Percentiles rank a stretch among this genome's conserved stretches.
phyloP scores from a whole-genome alignment of 2,329 filamentous ascomycete species.

The Nannizziopsis barbatae region DNA sequence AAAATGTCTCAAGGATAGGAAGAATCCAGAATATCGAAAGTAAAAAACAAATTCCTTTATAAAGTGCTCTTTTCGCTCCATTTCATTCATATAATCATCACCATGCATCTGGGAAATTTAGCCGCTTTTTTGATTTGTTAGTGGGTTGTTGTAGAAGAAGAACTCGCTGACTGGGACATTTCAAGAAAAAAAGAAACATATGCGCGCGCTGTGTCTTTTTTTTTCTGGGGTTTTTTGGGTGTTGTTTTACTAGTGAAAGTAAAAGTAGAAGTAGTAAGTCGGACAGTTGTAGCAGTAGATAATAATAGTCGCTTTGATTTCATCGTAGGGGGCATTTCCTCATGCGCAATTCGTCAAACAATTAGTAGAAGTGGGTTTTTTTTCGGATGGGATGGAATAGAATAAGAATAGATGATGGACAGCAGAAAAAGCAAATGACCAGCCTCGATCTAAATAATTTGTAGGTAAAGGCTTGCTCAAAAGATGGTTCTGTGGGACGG shows the following conservation, averaged over 20 bases:
- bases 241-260: no score
- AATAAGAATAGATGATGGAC: not conserved
- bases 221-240: no score
- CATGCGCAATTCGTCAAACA: conserved; percentile 6
- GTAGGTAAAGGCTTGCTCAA: conserved; percentile 3
- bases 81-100: conserved; percentile 7
- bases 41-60: conserved; percentile 1
- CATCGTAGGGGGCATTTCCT: conserved; percentile 3
- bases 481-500: not conserved
- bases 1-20: not conserved
- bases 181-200: no score
- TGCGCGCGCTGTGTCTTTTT: no score
- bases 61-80: conserved; percentile 4
- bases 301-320: conserved; percentile 3
- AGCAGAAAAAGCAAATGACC: conserved; percentile 7
- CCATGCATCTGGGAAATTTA: conserved; percentile 2
- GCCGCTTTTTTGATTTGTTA: conserved; percentile 2
- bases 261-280: no score
- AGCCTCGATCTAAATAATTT: conserved; percentile 9
- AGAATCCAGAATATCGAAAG: not conserved
- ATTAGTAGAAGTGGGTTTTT: conserved; percentile 2
- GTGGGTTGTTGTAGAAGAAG: not conserved
- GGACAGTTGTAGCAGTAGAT: not conserved
- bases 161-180: conserved; percentile 7
- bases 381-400: no score